Conservation (phyloP, 2,329 filamentous ascomycete species). For the Periconia sp. region DNA sequence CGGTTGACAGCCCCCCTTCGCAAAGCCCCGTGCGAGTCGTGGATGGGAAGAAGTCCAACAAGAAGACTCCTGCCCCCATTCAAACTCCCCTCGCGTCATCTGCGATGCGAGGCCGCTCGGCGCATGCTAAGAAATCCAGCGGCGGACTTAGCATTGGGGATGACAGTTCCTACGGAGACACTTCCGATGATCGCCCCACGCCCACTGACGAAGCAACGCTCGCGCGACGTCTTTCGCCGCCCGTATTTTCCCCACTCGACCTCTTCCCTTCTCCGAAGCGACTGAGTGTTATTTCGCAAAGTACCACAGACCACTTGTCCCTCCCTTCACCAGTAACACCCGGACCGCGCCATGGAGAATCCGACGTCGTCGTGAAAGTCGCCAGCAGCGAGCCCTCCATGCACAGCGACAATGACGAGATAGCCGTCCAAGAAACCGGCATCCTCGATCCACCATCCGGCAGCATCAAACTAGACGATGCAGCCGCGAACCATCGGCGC, state of each 20-base stretch:
- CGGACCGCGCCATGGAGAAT: slow-evolving; percentile 26
- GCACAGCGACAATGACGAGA: slow-evolving; percentile 28
- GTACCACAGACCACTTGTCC: slow-evolving; percentile 32
- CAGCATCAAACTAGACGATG: slow-evolving; percentile 24
- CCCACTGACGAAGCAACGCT: slow-evolving; percentile 15
- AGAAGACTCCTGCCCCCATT: slow-evolving; percentile 18
- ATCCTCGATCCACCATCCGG: slow-evolving; percentile 24
- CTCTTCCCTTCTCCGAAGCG: slow-evolving; percentile 28
- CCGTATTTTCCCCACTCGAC: slow-evolving; percentile 35
- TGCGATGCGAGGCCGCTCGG: slow-evolving; percentile 27
- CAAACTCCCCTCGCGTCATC: slow-evolving; percentile 23
- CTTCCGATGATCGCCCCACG: slow-evolving; percentile 13
- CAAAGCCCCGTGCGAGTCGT: slow-evolving; percentile 21
- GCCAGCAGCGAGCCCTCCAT: slow-evolving; percentile 37
- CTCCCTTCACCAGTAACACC: slow-evolving; percentile 43
- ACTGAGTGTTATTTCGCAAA: slow-evolving; percentile 30
- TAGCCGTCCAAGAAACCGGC: slow-evolving; percentile 23
- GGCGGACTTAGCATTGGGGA: not conserved
- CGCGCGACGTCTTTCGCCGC: slow-evolving; percentile 23
- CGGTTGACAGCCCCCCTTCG: slow-evolving; percentile 21
- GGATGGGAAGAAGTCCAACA: slow-evolving; percentile 18
- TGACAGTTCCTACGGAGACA: slow-evolving; percentile 32
- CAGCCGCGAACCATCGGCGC: slow-evolving; percentile 24
- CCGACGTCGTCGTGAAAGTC: slow-evolving; percentile 37
- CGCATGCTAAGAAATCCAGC: not conserved